phyloP scores from a whole-genome alignment of 805 yeast species.

The Millerago galiae region DNA sequence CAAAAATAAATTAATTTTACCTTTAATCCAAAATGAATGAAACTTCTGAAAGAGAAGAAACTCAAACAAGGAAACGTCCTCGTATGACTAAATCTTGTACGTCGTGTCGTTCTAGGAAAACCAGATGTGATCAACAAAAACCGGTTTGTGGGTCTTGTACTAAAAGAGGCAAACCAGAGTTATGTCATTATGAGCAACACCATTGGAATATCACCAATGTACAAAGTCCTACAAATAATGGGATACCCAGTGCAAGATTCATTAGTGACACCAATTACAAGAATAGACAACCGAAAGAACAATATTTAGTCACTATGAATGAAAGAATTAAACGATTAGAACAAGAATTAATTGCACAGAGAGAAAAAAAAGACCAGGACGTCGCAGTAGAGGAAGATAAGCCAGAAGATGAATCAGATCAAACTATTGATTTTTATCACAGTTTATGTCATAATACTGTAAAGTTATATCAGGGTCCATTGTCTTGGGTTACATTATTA shows the following conservation, averaged over 20 bases:
- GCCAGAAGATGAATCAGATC: neutral
- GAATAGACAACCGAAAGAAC: neutral
- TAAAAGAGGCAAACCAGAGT: slow-evolving; percentile 11
- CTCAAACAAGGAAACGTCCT: slow-evolving; percentile 12
- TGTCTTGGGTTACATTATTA: slow-evolving; percentile 22
- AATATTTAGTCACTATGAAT: slow-evolving; percentile 6
- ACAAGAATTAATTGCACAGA: slow-evolving; percentile 1
- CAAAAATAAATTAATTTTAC: too few relatives aligned
- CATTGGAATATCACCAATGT: slow-evolving; percentile 15
- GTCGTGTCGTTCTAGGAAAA: slow-evolving; percentile 22
- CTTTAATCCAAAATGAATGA: neutral
- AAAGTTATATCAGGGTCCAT: slow-evolving; percentile 15
- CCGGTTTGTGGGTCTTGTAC: slow-evolving; percentile 20
- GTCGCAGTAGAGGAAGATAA: too few relatives aligned
- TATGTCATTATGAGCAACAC: slow-evolving; percentile 19
- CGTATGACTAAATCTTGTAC: slow-evolving; percentile 21
- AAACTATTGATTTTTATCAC: slow-evolving; percentile 11
- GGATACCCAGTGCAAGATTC: neutral
- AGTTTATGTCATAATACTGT: slow-evolving; percentile 6
- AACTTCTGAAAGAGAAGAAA: neutral
- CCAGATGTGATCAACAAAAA: slow-evolving; percentile 21
- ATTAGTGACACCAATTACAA: neutral
- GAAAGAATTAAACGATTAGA: slow-evolving; percentile 15
- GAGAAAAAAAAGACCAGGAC: neutral
- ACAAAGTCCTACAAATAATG: neutral